Evolutionary conservation across 2,329 filamentous ascomycete genomes (phyloP), one percentile per base, ranked within the genome.

Genomic region (Botryotinia convoluta): DNA sequence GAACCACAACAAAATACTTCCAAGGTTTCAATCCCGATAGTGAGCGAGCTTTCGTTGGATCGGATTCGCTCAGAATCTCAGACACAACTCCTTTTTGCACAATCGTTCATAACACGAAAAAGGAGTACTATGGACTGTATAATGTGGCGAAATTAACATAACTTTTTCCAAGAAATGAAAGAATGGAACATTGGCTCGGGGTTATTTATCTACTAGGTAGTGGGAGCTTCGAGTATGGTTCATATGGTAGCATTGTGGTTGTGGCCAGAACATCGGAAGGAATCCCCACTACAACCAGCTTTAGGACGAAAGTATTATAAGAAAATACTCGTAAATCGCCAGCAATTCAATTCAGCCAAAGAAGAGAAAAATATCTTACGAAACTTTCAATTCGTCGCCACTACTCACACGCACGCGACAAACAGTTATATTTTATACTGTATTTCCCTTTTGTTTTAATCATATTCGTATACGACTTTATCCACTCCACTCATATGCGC

Each of bases 401-500:
- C 48, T n/a, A 26, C 60, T 26, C 60, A 9, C 16, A 67, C 22
- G 39, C 26, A 59, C 7, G 39, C 51, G 26, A 69, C 65, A 57
- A 69, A 26, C 48, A 42, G 18, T 57, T 44, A 32, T 29, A 54
- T 16, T n/a, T 54, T 14, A n/a, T 54, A 45, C 29, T 60, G 26
- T 44, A 37, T 26, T 69, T 26, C 39, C 22, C 26, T n/a, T 48
- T 39, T n/a, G 20, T 29, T 22, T 63, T 26, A 20, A 51, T 39
- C 42, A 62, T 14, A n/a, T 22, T 69, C 37, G 48, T 26, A 26
- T 26, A 57, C 35, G n/a, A 54, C 62, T 72, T 67, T 72, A 72
- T 65, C 61, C 70, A 72, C 61, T 54, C 68, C 60, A 71, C 60
- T 67, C 70, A 67, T 42, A 67, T 72, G 70, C 70, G 61, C 61